These are phyloP conservation scores for Tubosaeta brunneosetosa DNA, from an alignment of 768 basidiomycete species.

Conservation along the genomic window DNA sequence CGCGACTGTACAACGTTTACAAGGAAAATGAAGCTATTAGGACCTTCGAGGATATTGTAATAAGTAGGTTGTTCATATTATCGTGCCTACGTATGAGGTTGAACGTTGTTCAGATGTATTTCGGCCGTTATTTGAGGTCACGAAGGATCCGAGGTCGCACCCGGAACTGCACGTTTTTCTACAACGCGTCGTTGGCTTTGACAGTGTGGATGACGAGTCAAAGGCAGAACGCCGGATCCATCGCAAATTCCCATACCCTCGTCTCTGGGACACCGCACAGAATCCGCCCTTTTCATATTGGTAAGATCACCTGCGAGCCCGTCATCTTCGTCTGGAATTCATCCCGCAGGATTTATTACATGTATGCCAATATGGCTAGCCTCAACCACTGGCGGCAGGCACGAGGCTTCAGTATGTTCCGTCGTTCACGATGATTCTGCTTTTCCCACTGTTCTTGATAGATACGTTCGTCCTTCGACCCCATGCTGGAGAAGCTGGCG, in stretches of 20 bases:
- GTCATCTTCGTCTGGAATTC: conserved; percentile 3
- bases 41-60: conserved; percentile 88
- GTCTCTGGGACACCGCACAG: conserved; percentile 82
- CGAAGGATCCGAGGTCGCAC: conserved; percentile 81
- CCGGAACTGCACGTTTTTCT: conserved; percentile 95
- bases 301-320: conserved; percentile 38
- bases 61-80: conserved; percentile 53
- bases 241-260: conserved; percentile 90
- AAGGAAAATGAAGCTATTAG: conserved; percentile 78
- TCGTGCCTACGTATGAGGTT: not conserved
- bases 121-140: conserved; percentile 91
- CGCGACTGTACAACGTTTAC: conserved; percentile 93
- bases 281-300: conserved; percentile 96
- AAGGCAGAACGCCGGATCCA: conserved; percentile 89
- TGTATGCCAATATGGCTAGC: conserved; percentile 95
- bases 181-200: conserved; percentile 93
- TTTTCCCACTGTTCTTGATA: conserved; percentile 28
- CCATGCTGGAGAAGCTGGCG: conserved; percentile 96
- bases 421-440: conserved; percentile 1
- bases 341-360: conserved; percentile 80
- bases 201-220: conserved; percentile 98
- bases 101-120: conserved; percentile 67
- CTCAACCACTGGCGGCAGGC: conserved; percentile 87
- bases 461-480: conserved; percentile 97
- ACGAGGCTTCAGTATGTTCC: conserved; percentile 82